Percentiles rank a stretch among this genome's conserved stretches.
Evolutionary conservation across 139 green algal species (phyloP).

Genomic region (Diplosphaera chodatii): DNA sequence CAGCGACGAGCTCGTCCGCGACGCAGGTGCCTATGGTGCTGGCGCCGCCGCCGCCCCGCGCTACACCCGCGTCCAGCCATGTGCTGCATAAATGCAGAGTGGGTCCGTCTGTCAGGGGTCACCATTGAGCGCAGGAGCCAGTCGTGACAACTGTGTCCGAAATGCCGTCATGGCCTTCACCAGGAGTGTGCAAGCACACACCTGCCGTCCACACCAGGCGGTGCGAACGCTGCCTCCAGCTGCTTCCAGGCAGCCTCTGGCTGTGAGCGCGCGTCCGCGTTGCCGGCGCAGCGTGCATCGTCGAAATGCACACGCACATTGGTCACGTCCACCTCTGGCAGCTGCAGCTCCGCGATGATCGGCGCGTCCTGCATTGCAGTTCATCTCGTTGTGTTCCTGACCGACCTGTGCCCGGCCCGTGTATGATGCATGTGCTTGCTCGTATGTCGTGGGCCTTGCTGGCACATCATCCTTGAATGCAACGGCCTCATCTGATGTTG

Average conservation of each 20-base stretch:
- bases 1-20: constrained; percentile 60
- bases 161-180: too few relatives aligned
- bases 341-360: constrained; percentile 34
- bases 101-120: too few relatives aligned
- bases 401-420: too few relatives aligned
- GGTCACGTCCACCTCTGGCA: constrained; percentile 58
- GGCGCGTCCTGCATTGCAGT: constrained; percentile 37
- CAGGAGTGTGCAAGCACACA: too few relatives aligned
- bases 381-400: too few relatives aligned
- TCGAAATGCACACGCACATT: constrained; percentile 51
- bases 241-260: constrained; percentile 28
- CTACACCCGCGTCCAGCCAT: not conserved
- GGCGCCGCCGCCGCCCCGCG: constrained; percentile 20
- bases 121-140: too few relatives aligned
- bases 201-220: not conserved
- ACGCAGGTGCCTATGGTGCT: constrained; percentile 28
- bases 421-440: too few relatives aligned
- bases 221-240: constrained; percentile 38
- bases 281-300: constrained; percentile 52
- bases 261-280: constrained; percentile 24
- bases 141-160: too few relatives aligned
- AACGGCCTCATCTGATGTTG: too few relatives aligned
- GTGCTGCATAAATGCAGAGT: not conserved
- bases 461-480: too few relatives aligned
- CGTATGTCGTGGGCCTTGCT: too few relatives aligned